phyloP scores from a whole-genome alignment of 352 stramenopile genomes.

The Elongisporangium undulatum region DNA sequence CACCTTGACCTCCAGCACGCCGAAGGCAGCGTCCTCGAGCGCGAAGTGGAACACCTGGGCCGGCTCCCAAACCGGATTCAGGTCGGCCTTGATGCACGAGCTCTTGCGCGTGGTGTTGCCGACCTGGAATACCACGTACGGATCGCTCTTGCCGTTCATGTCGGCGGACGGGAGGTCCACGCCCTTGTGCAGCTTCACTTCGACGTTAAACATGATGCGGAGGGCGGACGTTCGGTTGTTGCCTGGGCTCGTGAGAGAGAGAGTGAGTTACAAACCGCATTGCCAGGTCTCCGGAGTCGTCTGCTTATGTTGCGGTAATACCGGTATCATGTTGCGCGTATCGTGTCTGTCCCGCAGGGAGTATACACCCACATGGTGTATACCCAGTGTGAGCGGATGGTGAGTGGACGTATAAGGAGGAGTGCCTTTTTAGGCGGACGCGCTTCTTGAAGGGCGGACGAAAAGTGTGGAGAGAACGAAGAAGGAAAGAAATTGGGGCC shows the following conservation, averaged over 20 bases:
- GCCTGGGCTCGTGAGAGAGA: not conserved
- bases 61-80: constrained; percentile 70
- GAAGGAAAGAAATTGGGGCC: not conserved
- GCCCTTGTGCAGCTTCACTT: constrained; percentile 69
- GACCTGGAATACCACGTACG: constrained; percentile 76
- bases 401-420: not conserved
- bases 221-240: not conserved
- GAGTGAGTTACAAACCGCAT: not conserved
- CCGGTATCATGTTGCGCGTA: not conserved
- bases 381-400: not conserved
- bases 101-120: constrained; percentile 63
- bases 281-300: not conserved
- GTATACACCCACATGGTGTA: not conserved
- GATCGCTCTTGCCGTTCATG: constrained; percentile 83
- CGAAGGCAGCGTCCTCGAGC: constrained; percentile 41
- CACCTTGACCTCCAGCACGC: constrained; percentile 58
- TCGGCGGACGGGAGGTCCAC: constrained; percentile 66
- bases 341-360: not conserved
- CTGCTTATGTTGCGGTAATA: not conserved
- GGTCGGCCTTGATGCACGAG: constrained; percentile 43
- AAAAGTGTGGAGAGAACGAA: not conserved
- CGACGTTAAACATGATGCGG: constrained; percentile 36
- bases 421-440: not conserved
- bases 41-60: constrained; percentile 66
- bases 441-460: not conserved